Percentiles rank a stretch among this genome's conserved stretches.
Conservation (phyloP, 2,329 filamentous ascomycete genomes). For the Incumbomyces delicatus region DNA sequence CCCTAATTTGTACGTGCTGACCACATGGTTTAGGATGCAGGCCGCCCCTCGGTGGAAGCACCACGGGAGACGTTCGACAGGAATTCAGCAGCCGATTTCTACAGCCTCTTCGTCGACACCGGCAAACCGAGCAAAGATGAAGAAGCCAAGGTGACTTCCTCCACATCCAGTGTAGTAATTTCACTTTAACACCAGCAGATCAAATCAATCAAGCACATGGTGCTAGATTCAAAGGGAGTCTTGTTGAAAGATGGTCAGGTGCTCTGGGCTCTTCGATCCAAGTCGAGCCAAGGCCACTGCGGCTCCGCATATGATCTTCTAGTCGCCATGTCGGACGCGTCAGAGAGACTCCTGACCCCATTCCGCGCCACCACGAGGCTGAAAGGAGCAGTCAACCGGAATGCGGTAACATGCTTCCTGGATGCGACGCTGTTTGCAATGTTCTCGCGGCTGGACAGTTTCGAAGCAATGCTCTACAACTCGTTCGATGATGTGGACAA, state of each 20-base stretch:
- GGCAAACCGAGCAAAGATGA: constrained; percentile 9
- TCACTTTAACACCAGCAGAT: constrained; percentile 30
- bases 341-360: constrained; percentile 65
- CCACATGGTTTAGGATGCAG: neutral
- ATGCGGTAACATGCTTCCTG: constrained; percentile 85
- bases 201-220: constrained; percentile 42
- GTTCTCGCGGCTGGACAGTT: constrained; percentile 83
- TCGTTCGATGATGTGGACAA: constrained; percentile 63
- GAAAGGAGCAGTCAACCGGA: constrained; percentile 76
- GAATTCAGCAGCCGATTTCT: constrained; percentile 17
- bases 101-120: constrained; percentile 16
- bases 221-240: constrained; percentile 45
- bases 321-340: constrained; percentile 67
- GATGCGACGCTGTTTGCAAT: constrained; percentile 89
- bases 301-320: constrained; percentile 69
- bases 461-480: constrained; percentile 83
- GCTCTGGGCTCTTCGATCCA: constrained; percentile 50
- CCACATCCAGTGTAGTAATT: neutral
- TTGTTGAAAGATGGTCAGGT: constrained; percentile 53
- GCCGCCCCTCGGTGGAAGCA: constrained; percentile 6
- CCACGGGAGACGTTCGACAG: constrained; percentile 10
- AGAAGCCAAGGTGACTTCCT: constrained; percentile 15
- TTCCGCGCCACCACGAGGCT: constrained; percentile 65
- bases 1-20: neutral
- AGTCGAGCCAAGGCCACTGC: constrained; percentile 58